A percentile compares a stretch with the other conserved stretches of the same genome.
phyloP scores from a whole-genome alignment of 1,284 basidiomycete species.

The Caloboletus firmus region DNA sequence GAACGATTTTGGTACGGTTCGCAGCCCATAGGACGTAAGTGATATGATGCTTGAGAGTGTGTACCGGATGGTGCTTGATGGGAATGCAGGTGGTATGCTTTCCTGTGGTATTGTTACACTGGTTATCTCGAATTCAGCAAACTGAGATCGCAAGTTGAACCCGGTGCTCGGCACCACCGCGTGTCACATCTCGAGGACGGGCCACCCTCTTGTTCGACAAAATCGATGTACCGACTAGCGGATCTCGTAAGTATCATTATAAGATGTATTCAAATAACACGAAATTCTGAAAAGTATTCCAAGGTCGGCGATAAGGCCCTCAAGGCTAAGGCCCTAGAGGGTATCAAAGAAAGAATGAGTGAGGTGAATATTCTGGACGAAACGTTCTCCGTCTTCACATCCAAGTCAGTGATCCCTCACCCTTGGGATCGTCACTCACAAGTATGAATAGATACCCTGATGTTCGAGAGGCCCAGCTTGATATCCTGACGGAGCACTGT shows the following conservation, averaged over 20 bases:
- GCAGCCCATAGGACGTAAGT: constrained; percentile 32
- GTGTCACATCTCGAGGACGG: neutral
- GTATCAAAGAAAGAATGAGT: constrained; percentile 23
- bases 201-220: constrained; percentile 30
- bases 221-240: constrained; percentile 36
- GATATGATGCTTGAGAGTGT: neutral
- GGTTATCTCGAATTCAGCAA: constrained; percentile 22
- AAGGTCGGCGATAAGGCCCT: constrained; percentile 26
- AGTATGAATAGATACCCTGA: constrained; percentile 18
- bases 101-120: constrained; percentile 35
- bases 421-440: constrained; percentile 2
- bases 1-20: constrained; percentile 14
- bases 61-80: neutral
- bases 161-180: neutral
- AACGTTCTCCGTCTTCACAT: constrained; percentile 32
- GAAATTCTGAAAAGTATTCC: neutral
- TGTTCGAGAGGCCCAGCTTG: constrained; percentile 18
- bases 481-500: constrained; percentile 10
- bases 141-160: constrained; percentile 22
- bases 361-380: constrained; percentile 30
- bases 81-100: constrained; percentile 28
- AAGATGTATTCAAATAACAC: neutral
- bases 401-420: constrained; percentile 17
- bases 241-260: constrained; percentile 18
- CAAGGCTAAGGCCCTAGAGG: constrained; percentile 21